These are phyloP conservation scores for Ascochyta pisi DNA, from an alignment of 2,329 filamentous ascomycete species.

Conservation along the genomic window DNA sequence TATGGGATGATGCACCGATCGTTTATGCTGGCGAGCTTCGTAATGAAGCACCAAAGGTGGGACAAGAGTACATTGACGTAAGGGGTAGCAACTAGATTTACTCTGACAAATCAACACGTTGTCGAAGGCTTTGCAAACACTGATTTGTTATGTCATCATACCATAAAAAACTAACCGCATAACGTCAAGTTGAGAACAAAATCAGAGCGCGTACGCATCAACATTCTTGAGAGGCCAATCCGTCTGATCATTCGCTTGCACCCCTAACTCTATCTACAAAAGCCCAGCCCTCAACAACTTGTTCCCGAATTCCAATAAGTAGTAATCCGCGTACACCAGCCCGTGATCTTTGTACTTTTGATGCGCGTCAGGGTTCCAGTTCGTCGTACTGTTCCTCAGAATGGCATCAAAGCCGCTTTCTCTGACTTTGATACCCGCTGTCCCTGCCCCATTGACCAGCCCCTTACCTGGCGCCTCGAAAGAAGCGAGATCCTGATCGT, in stretches of 20 bases:
- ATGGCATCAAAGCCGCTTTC: conserved; percentile 54
- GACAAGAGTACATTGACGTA: neutral
- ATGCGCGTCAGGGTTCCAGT: conserved; percentile 56
- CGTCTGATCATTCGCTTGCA: too few relatives aligned
- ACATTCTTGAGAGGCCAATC: too few relatives aligned
- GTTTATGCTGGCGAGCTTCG: neutral
- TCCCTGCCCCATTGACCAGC: conserved; percentile 22
- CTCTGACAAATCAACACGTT: too few relatives aligned
- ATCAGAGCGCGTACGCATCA: too few relatives aligned
- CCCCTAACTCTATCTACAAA: conserved; percentile 17
- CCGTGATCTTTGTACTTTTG: conserved; percentile 56
- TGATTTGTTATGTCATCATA: too few relatives aligned
- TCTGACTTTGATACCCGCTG: conserved; percentile 26
- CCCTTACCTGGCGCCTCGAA: conserved; percentile 22
- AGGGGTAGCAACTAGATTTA: neutral
- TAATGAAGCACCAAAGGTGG: neutral
- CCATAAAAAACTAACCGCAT: too few relatives aligned
- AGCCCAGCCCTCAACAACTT: conserved; percentile 50
- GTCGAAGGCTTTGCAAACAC: neutral
- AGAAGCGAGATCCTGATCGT: conserved; percentile 36
- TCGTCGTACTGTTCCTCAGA: conserved; percentile 56
- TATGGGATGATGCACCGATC: conserved; percentile 36
- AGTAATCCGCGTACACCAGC: conserved; percentile 60
- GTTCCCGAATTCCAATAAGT: conserved; percentile 56
- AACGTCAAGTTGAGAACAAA: too few relatives aligned